phyloP scores from a whole-genome alignment of 2,329 filamentous ascomycete genomes.

The Tolypocladium tundrense region DNA sequence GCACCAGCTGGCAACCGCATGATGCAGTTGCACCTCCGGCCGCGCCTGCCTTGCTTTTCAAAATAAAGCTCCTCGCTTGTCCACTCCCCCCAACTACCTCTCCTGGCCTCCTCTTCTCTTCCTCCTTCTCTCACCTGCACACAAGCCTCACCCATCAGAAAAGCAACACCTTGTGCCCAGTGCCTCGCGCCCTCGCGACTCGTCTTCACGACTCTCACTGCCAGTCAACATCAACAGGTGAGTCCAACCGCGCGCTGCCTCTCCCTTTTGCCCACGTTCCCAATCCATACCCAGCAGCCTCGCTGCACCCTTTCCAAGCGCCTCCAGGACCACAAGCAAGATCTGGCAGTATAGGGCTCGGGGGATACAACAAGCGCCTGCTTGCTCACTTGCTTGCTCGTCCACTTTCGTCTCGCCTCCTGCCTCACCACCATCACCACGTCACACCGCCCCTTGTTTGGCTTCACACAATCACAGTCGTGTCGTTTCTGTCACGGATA shows the following conservation, averaged over 20 bases:
- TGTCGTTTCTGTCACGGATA: neutral
- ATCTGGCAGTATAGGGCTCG: neutral
- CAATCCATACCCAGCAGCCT: neutral
- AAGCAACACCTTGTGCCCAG: neutral
- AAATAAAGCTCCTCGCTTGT: slow-evolving; percentile 3
- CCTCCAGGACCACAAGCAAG: neutral
- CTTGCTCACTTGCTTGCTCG: neutral
- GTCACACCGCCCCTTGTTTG: neutral
- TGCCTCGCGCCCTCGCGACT: neutral
- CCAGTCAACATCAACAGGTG: neutral
- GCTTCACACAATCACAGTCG: neutral
- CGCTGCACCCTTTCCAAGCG: neutral
- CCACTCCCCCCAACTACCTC: neutral
- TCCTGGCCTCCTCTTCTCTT: slow-evolving; percentile 1
- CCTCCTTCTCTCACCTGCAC: neutral
- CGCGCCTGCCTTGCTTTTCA: slow-evolving; percentile 2
- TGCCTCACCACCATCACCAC: neutral
- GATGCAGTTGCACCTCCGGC: neutral
- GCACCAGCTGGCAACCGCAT: slow-evolving; percentile 2
- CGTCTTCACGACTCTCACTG: neutral
- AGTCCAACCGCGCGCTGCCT: neutral
- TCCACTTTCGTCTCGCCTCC: neutral
- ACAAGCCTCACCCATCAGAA: neutral
- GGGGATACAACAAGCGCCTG: neutral
- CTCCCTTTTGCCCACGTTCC: neutral